Evolutionary conservation across 495 filamentous ascomycete species (phyloP).

Genomic region (Paragyromitra xinjiangensis): DNA sequence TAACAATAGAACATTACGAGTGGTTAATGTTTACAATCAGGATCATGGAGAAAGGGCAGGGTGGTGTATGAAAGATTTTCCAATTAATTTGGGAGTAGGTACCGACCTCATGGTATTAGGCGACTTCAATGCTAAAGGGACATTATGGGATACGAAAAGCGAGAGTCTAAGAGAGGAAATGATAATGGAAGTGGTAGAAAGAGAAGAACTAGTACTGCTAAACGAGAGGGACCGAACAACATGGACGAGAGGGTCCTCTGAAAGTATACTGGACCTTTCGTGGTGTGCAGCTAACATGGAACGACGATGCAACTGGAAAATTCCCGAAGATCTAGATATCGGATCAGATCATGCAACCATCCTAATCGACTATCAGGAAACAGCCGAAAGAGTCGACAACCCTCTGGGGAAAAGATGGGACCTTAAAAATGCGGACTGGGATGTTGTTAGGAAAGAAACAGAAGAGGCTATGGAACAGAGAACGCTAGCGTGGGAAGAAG

Average conservation of each 20-base stretch:
- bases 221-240: neutral
- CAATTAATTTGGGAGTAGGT: neutral
- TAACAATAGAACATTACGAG: neutral
- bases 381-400: neutral
- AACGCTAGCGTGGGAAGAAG: neutral
- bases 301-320: neutral
- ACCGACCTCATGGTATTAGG: neutral
- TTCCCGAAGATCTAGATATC: neutral
- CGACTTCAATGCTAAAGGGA: neutral
- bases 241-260: neutral
- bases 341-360: neutral
- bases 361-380: neutral
- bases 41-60: neutral
- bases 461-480: neutral
- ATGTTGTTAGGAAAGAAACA: neutral
- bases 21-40: neutral
- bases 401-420: neutral
- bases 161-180: neutral
- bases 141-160: neutral
- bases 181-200: neutral
- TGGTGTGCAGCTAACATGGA: neutral
- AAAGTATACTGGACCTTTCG: neutral
- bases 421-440: neutral
- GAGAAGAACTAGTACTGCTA: neutral
- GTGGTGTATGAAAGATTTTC: neutral